Base-by-base conservation (phyloP, 2,329 filamentous ascomycete genomes). In the Aureobasidium lini region DNA sequence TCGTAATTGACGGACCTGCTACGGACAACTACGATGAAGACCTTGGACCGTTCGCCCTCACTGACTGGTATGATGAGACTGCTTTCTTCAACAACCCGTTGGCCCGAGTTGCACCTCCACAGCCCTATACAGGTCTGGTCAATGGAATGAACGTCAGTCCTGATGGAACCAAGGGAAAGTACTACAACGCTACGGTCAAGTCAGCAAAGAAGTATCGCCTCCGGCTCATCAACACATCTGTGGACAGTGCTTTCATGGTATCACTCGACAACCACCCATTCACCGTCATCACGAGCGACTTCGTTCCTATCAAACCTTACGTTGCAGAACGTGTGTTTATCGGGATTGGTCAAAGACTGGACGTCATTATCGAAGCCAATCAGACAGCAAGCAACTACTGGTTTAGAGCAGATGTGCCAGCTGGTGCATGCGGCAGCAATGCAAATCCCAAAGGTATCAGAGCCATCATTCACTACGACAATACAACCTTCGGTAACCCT, bases 301-400 rank as follows among this genome's bases (percentile, higher is more conserved):
- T 77, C 43, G 70, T 75, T 6, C 76, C 76, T 1, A 71, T 78
- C 53, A 68, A 71, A 32, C 76, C 76, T 2, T 77, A 73, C 61
- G 66, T 63, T 36, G 71, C 74, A 1, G 40, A 47, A 2, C 16
- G 56, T 16, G 46, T 77, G 1, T 65, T 75, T 29, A 61, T 79
- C 6, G 73, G 66, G 5, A 75, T 77, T 32, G 75, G 72, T 8
- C 76, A 79, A 62, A 72, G 76, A 4, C 77, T 77, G 68, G 76
- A 79, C 53, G 75, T 78, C 4, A 67, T 79, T 57, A 72, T 79
- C 65, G 72, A 66, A 48, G 74, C 76, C 31, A 76, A 77, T 59
- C 75, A 77, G 62, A 69, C 74, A 5, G 65, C 67, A 2, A 72
- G 68, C 42, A 76, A 70, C 62, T 78, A 77, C 66, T 79, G 76